phyloP scores from a whole-genome alignment of 208 protist genomes.

The Phytomonas serpens region DNA sequence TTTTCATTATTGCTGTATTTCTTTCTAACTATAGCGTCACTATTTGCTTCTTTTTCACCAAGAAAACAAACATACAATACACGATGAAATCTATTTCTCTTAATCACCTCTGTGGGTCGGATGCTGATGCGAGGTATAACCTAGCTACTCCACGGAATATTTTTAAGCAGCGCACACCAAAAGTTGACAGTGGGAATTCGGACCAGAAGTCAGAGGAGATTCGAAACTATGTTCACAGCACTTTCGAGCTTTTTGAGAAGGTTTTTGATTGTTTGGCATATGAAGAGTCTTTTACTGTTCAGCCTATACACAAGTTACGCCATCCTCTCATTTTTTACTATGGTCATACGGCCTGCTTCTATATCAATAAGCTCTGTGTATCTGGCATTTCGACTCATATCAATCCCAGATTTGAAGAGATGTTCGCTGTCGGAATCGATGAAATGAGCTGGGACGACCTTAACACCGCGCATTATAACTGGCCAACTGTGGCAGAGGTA shows the following conservation, averaged over 20 bases:
- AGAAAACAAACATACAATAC: background rate
- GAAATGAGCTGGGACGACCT: slow-evolving; percentile 97
- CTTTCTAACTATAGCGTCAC: slow-evolving; percentile 4
- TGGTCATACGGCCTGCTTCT: slow-evolving; percentile 93
- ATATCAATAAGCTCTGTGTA: slow-evolving; percentile 94
- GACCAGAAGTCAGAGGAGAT: slow-evolving; percentile 74
- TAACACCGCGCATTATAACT: slow-evolving; percentile 79
- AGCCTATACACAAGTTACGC: slow-evolving; percentile 86
- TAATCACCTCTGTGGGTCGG: slow-evolving; percentile 37
- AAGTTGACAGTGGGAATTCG: slow-evolving; percentile 39
- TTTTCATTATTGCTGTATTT: slow-evolving; percentile 6
- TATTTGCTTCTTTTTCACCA: background rate
- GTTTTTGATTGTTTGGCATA: slow-evolving; percentile 69
- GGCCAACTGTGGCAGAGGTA: slow-evolving; percentile 82
- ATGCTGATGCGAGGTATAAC: slow-evolving; percentile 32
- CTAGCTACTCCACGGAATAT: slow-evolving; percentile 38
- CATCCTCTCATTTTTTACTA: slow-evolving; percentile 97
- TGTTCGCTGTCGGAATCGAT: slow-evolving; percentile 95
- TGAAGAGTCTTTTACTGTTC: slow-evolving; percentile 82
- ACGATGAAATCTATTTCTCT: too few species aligned
- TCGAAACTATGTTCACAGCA: slow-evolving; percentile 83
- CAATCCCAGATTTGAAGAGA: slow-evolving; percentile 82
- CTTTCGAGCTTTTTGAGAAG: slow-evolving; percentile 79
- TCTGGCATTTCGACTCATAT: slow-evolving; percentile 78
- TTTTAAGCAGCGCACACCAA: slow-evolving; percentile 49